These are phyloP conservation scores for Pythium rhizo-oryzae DNA, from an alignment of 352 stramenopile species.

Conservation along the genomic window DNA sequence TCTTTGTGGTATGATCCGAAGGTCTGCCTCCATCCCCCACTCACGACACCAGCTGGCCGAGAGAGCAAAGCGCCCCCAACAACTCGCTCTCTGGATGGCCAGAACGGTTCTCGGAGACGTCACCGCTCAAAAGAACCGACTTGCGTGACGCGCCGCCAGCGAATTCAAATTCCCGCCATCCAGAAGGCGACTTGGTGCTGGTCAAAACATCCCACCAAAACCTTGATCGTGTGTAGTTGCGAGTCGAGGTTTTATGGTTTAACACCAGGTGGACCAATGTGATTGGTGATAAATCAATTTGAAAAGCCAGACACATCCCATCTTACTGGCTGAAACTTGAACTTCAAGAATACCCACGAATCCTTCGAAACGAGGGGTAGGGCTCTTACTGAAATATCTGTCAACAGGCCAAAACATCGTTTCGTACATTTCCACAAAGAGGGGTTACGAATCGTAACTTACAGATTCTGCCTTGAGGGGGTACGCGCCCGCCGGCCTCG, in stretches of 20 bases:
- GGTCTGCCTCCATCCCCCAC: neutral
- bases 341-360: conserved; percentile 9
- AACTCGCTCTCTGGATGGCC: conserved; percentile 6
- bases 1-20: neutral
- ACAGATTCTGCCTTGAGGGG: too few relatives aligned
- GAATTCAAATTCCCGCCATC: conserved; percentile 9
- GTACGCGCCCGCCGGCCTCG: neutral
- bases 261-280: neutral
- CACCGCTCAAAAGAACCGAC: neutral
- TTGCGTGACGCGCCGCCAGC: conserved; percentile 7
- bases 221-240: neutral
- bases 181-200: neutral
- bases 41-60: neutral
- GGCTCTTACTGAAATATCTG: neutral
- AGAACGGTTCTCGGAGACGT: neutral
- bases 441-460: neutral
- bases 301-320: neutral
- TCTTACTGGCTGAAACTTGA: conserved; percentile 20
- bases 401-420: neutral
- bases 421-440: neutral
- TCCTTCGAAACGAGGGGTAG: neutral
- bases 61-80: neutral
- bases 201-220: neutral
- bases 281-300: neutral
- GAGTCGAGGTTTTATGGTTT: conserved; percentile 6